Percentiles rank a stretch among this genome's conserved stretches.
phyloP scores from a whole-genome alignment of 768 basidiomycete species.

The Macrocybe gigantea region DNA sequence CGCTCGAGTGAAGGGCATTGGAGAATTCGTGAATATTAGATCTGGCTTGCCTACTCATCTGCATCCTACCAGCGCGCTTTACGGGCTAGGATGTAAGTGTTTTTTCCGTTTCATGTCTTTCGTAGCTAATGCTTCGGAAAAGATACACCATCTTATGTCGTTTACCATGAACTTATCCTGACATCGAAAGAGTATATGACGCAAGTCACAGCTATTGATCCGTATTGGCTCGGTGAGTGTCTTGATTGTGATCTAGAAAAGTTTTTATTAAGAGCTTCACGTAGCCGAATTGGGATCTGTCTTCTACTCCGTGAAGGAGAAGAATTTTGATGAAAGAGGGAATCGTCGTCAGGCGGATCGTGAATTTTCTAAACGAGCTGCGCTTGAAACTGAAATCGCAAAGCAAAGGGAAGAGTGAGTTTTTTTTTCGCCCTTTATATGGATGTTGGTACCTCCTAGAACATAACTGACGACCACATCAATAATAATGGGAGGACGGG shows the following conservation, averaged over 20 bases:
- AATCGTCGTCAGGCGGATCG: conserved; percentile 72
- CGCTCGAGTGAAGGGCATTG: conserved; percentile 96
- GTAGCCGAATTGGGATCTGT: conserved; percentile 91
- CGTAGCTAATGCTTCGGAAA: conserved; percentile 10
- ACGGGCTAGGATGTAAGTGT: conserved; percentile 87
- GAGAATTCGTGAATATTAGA: conserved; percentile 96
- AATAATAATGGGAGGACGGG: no score
- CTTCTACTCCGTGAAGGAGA: conserved; percentile 97
- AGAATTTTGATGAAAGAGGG: conserved; percentile 91
- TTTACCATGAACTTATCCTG: conserved; percentile 94
- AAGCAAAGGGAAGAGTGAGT: conserved; percentile 71
- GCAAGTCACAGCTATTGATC: conserved; percentile 95
- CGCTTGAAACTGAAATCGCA: conserved; percentile 90
- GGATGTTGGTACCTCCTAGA: no score
- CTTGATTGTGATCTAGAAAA: background rate
- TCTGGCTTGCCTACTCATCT: conserved; percentile 93
- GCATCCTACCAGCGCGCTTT: conserved; percentile 94
- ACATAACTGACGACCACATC: no score
- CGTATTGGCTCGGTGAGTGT: conserved; percentile 88
- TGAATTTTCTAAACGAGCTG: conserved; percentile 88
- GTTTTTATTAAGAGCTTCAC: conserved; percentile 1
- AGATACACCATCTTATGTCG: conserved; percentile 95
- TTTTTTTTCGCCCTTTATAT: background rate
- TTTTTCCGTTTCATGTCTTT: background rate
- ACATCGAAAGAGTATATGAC: conserved; percentile 99